These are phyloP conservation scores for Clitopilus passeckerianus DNA, from an alignment of 768 basidiomycete genomes.

Conservation along the genomic window DNA sequence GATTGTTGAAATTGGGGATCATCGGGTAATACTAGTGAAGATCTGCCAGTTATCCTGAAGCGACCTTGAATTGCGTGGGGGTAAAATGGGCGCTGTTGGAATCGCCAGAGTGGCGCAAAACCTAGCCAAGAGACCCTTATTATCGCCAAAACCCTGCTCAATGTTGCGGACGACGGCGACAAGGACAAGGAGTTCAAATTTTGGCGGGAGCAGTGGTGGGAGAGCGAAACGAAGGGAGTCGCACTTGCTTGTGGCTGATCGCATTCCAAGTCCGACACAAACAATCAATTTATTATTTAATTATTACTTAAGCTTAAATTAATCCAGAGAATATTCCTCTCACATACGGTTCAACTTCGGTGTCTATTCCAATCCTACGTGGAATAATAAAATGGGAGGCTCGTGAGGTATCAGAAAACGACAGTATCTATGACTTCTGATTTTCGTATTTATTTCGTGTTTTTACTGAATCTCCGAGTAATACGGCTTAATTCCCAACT, in stretches of 20 bases:
- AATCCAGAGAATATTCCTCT: neutral
- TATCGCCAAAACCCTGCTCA: conserved; percentile 9
- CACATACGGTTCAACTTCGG: conserved; percentile 10
- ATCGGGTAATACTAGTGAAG: conserved; percentile 51
- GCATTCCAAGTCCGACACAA: conserved; percentile 36
- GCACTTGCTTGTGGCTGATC: conserved; percentile 42
- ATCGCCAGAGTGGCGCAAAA: conserved; percentile 19
- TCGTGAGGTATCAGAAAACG: neutral
- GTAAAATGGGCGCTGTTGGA: conserved; percentile 21
- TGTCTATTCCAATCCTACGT: neutral
- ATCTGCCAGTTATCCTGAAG: conserved; percentile 55
- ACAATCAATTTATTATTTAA: conserved; percentile 5
- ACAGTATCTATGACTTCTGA: neutral
- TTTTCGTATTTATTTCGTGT: neutral
- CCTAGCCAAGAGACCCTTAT: conserved; percentile 12
- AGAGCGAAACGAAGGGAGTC: conserved; percentile 44
- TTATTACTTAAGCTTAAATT: neutral
- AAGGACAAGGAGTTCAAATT: conserved; percentile 18
- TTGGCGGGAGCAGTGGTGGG: conserved; percentile 51
- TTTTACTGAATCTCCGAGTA: neutral
- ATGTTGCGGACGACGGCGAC: conserved; percentile 19
- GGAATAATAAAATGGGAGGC: neutral
- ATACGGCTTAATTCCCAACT: neutral
- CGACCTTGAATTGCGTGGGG: conserved; percentile 18
- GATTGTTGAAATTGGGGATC: conserved; percentile 41